Percentiles rank a stretch among this genome's conserved stretches.
These are phyloP conservation scores for Amyloporia xantha DNA, from an alignment of 768 basidiomycete species.

Conservation along the genomic window DNA sequence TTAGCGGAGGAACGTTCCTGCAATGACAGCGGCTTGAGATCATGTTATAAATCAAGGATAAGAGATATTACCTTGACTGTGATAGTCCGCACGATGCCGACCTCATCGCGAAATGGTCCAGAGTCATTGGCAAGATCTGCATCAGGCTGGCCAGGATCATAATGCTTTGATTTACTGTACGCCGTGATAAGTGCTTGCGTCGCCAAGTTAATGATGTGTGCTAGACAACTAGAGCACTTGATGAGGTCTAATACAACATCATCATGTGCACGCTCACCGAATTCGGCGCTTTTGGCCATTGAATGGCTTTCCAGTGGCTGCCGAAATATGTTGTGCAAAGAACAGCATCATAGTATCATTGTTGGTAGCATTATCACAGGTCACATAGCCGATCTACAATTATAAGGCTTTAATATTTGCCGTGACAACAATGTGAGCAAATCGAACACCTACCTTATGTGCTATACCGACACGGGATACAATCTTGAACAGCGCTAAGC, in stretches of 20 bases:
- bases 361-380: slow-evolving; percentile 33
- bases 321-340: slow-evolving; percentile 13
- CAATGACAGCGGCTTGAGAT: background rate
- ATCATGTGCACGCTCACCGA: slow-evolving; percentile 4
- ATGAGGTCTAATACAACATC: background rate
- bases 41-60: background rate
- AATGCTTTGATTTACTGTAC: slow-evolving; percentile 21
- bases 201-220: slow-evolving; percentile 29
- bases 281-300: slow-evolving; percentile 9
- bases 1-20: slow-evolving; percentile 24
- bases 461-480: slow-evolving; percentile 21
- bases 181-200: slow-evolving; percentile 23
- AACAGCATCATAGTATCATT: slow-evolving; percentile 30
- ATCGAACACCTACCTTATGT: slow-evolving; percentile 24
- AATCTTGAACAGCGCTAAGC: slow-evolving; percentile 34
- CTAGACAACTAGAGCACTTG: slow-evolving; percentile 22
- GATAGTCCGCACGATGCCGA: slow-evolving; percentile 23
- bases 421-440: background rate
- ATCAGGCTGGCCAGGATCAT: slow-evolving; percentile 18
- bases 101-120: slow-evolving; percentile 17
- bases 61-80: slow-evolving; percentile 25
- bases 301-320: slow-evolving; percentile 2
- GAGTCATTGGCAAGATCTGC: slow-evolving; percentile 2
- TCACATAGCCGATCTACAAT: slow-evolving; percentile 30
- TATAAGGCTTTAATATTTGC: slow-evolving; percentile 23